Percentiles rank a stretch among this genome's conserved stretches.
Conservation (phyloP, 108 stramenopile species). For the Pseudonitzschia multiseries region DNA sequence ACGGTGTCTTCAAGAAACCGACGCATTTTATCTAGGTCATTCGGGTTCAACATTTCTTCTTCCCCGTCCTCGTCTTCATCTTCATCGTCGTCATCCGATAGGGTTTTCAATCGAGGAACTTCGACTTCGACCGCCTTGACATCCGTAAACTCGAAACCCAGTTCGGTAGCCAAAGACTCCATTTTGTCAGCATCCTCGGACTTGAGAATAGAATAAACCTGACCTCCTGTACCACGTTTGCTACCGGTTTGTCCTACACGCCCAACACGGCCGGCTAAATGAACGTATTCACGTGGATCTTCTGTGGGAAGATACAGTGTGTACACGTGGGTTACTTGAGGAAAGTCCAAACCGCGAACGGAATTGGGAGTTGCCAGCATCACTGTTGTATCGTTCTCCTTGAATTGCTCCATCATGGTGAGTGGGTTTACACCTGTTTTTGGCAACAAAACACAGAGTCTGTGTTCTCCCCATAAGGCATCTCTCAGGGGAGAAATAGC, state of each 20-base stretch:
- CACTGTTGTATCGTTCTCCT: slow-evolving; percentile 60
- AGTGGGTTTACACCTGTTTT: slow-evolving; percentile 66
- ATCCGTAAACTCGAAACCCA: slow-evolving; percentile 74
- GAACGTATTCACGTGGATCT: slow-evolving; percentile 84
- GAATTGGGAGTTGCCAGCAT: slow-evolving; percentile 82
- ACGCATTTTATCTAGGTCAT: slow-evolving; percentile 67
- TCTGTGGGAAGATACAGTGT: slow-evolving; percentile 77
- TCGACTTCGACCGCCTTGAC: slow-evolving; percentile 35
- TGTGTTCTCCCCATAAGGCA: slow-evolving; percentile 83
- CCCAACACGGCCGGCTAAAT: slow-evolving; percentile 86
- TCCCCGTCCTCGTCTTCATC: slow-evolving; percentile 19
- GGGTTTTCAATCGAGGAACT: background rate
- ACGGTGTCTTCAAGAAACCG: slow-evolving; percentile 73
- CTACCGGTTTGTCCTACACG: slow-evolving; percentile 81
- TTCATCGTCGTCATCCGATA: slow-evolving; percentile 29
- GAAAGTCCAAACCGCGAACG: slow-evolving; percentile 83
- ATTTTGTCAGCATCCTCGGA: slow-evolving; percentile 63
- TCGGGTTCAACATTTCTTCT: slow-evolving; percentile 26
- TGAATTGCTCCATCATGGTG: slow-evolving; percentile 78
- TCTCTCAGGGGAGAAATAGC: slow-evolving; percentile 63
- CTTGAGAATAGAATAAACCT: slow-evolving; percentile 69
- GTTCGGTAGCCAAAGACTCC: slow-evolving; percentile 59
- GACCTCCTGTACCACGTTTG: slow-evolving; percentile 61
- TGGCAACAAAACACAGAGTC: slow-evolving; percentile 74
- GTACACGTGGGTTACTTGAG: slow-evolving; percentile 80